Evolutionary conservation across 345 rosid genomes (phyloP).

Genomic region (Murraya paniculata): DNA sequence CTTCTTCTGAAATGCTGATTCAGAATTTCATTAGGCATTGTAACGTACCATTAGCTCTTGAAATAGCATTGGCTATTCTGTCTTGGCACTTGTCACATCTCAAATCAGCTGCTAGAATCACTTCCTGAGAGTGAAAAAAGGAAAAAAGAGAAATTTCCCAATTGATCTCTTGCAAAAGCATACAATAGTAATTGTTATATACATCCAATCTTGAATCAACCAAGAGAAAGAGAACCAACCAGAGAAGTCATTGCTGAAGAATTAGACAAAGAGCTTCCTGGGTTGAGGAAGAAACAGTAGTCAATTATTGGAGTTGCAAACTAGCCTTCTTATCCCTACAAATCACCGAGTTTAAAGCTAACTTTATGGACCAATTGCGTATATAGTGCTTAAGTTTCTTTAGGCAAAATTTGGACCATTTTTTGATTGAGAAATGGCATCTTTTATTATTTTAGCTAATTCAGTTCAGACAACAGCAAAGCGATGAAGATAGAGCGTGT

Average conservation of each 20-base stretch:
- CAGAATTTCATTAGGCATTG: not conserved
- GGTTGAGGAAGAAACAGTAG: not conserved
- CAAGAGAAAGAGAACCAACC: not conserved
- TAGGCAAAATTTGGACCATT: conserved; percentile 10
- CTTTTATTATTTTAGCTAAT: not conserved
- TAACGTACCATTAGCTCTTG: conserved; percentile 21
- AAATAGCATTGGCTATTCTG: conserved; percentile 27
- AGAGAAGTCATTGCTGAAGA: not conserved
- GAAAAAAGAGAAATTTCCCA: not conserved
- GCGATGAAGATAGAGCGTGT: conserved; percentile 17
- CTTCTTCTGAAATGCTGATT: too few species aligned
- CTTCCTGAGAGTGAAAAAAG: conserved; percentile 16
- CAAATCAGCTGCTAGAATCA: conserved; percentile 29
- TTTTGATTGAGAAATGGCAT: conserved; percentile 12
- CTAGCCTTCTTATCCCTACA: not conserved
- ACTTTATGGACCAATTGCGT: not conserved
- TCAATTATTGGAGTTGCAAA: not conserved
- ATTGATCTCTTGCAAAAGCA: not conserved
- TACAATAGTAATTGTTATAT: not conserved
- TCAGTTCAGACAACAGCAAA: not conserved
- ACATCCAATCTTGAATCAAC: not conserved
- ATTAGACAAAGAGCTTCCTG: not conserved
- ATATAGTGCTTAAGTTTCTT: not conserved
- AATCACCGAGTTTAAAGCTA: not conserved
- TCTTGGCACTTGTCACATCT: conserved; percentile 26